Conservation (phyloP, 2,329 filamentous ascomycete species). For the Claviceps sorghi region DNA sequence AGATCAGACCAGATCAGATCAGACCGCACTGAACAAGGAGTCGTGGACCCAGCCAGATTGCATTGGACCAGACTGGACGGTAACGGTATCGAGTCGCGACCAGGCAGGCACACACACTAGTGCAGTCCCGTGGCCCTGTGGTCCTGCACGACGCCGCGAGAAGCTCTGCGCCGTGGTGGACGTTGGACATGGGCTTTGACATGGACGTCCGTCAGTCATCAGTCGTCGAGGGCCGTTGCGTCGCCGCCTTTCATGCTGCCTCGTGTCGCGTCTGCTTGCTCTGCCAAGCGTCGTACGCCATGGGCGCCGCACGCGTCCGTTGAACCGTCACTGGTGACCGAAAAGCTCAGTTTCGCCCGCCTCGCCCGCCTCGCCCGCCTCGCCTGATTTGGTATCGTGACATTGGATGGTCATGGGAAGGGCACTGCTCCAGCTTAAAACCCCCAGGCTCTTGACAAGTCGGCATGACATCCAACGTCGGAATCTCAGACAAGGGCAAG, state of each 20-base stretch:
- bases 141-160: too few species aligned
- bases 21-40: too few species aligned
- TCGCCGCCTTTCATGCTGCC: not conserved
- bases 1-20: not conserved
- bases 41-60: too few species aligned
- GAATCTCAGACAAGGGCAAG: not conserved
- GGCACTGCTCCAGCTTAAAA: not conserved
- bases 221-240: not conserved
- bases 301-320: not conserved
- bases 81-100: not conserved
- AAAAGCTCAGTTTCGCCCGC: not conserved
- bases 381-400: not conserved
- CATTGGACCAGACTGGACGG: too few species aligned
- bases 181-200: not conserved
- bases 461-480: not conserved
- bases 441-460: not conserved
- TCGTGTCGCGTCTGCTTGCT: not conserved
- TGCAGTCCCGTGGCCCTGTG: too few species aligned
- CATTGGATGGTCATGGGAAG: not conserved
- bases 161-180: not conserved
- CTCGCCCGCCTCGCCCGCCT: not conserved
- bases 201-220: not conserved
- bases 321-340: not conserved
- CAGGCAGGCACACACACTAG: not conserved
- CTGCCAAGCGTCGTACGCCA: not conserved